Conservation (phyloP, 73 alveolate species). For the Blepharisma stoltei region DNA sequence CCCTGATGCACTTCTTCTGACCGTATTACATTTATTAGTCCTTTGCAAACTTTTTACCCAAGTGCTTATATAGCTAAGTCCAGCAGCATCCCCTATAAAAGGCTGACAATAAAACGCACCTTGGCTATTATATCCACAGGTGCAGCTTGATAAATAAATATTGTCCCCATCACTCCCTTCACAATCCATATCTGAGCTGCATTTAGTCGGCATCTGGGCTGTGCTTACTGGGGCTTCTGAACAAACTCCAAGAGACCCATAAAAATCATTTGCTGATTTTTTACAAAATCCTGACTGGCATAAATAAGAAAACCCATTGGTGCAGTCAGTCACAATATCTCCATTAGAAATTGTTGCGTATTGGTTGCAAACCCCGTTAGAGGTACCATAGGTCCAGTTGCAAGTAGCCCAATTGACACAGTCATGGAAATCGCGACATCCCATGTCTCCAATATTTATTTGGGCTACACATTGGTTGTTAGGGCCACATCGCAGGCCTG, state of each 20-base stretch:
- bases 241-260: conserved; percentile 4
- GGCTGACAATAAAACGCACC: conserved; percentile 10
- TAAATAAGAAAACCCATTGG: background rate
- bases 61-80: background rate
- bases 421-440: background rate
- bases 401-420: conserved; percentile 5
- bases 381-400: background rate
- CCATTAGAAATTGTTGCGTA: background rate
- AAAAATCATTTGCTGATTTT: too few relatives aligned
- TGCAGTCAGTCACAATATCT: conserved; percentile 5
- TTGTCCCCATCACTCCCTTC: background rate
- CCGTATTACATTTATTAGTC: too few relatives aligned
- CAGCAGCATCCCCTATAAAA: conserved; percentile 23
- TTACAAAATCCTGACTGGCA: background rate
- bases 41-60: too few relatives aligned
- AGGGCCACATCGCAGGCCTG: conserved; percentile 16
- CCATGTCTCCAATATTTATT: background rate
- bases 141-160: background rate
- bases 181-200: conserved; percentile 8
- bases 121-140: conserved; percentile 17
- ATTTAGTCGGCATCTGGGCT: background rate
- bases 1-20: too few relatives aligned
- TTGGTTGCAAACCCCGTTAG: background rate
- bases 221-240: conserved; percentile 15
- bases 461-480: background rate